phyloP scores from a whole-genome alignment of 208 protist genomes.

The Crithidia brevicula region DNA sequence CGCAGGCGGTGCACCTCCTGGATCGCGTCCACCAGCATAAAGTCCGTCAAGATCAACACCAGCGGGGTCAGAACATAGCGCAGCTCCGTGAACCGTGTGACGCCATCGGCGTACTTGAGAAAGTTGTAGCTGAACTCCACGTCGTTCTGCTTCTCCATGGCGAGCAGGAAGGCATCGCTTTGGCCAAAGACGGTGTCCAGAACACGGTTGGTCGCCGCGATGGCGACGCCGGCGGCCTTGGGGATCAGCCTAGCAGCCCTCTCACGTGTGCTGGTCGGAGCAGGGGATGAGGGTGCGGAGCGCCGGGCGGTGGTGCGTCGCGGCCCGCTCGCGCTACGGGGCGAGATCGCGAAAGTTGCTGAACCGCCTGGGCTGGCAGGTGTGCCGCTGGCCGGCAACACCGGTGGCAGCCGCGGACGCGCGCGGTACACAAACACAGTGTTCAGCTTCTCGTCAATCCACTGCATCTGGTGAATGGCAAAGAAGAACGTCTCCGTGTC shows the following conservation, averaged over 20 bases:
- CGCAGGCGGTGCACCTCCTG: slow-evolving; percentile 46
- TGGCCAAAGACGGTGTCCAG: slow-evolving; percentile 26
- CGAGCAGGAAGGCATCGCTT: slow-evolving; percentile 24
- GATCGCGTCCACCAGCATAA: slow-evolving; percentile 51
- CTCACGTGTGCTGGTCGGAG: neutral
- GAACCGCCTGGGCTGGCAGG: neutral
- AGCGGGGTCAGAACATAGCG: slow-evolving; percentile 54
- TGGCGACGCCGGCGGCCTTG: slow-evolving; percentile 2
- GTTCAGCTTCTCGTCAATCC: slow-evolving; percentile 54
- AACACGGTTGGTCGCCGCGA: slow-evolving; percentile 11
- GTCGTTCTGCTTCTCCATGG: slow-evolving; percentile 34
- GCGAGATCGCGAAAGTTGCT: neutral
- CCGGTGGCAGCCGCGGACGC: slow-evolving; percentile 26
- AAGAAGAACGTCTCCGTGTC: slow-evolving; percentile 56
- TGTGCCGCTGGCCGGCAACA: neutral
- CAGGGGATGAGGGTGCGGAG: neutral
- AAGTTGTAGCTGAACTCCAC: slow-evolving; percentile 39
- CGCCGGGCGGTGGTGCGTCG: neutral
- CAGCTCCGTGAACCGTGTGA: slow-evolving; percentile 63
- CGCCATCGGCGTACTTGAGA: slow-evolving; percentile 66
- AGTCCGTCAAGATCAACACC: slow-evolving; percentile 59
- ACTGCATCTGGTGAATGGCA: slow-evolving; percentile 63
- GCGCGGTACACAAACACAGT: slow-evolving; percentile 64
- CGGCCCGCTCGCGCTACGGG: neutral
- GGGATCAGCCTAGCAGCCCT: slow-evolving; percentile 5